Evolutionary conservation across 768 basidiomycete genomes (phyloP).

Genomic region (Hericium coralloides): DNA sequence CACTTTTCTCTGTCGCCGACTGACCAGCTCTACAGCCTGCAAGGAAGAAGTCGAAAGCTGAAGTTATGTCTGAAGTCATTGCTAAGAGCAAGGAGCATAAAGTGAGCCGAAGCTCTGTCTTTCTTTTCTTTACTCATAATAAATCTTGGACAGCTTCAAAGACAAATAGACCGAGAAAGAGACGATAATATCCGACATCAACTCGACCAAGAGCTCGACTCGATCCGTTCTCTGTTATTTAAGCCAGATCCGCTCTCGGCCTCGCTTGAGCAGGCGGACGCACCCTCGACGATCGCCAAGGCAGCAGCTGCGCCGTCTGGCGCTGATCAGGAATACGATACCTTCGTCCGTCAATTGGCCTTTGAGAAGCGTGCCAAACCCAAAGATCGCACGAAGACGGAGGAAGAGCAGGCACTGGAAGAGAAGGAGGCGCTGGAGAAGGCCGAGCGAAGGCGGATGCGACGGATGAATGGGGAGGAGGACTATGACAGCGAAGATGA

Average conservation of each 20-base stretch:
- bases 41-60: constrained; percentile 85
- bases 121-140: background rate
- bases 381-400: constrained; percentile 92
- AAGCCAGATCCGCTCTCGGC: constrained; percentile 37
- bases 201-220: constrained; percentile 82
- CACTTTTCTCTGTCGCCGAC: no score
- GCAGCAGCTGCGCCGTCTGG: constrained; percentile 14
- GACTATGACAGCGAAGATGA: constrained; percentile 57
- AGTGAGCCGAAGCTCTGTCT: constrained; percentile 31
- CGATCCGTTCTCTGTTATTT: constrained; percentile 68
- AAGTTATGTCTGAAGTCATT: constrained; percentile 97
- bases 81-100: constrained; percentile 96
- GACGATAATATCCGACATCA: constrained; percentile 81
- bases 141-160: constrained; percentile 45
- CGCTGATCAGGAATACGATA: constrained; percentile 74
- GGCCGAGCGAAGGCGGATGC: constrained; percentile 67
- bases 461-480: constrained; percentile 81
- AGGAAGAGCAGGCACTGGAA: constrained; percentile 86
- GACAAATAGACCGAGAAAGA: constrained; percentile 84
- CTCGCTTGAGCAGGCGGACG: constrained; percentile 5
- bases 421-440: constrained; percentile 81
- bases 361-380: constrained; percentile 92
- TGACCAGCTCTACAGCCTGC: constrained; percentile 34
- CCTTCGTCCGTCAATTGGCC: constrained; percentile 83
- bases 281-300: background rate